phyloP scores from a whole-genome alignment of 305 asterid species.

The Fraxinus platypoda region DNA sequence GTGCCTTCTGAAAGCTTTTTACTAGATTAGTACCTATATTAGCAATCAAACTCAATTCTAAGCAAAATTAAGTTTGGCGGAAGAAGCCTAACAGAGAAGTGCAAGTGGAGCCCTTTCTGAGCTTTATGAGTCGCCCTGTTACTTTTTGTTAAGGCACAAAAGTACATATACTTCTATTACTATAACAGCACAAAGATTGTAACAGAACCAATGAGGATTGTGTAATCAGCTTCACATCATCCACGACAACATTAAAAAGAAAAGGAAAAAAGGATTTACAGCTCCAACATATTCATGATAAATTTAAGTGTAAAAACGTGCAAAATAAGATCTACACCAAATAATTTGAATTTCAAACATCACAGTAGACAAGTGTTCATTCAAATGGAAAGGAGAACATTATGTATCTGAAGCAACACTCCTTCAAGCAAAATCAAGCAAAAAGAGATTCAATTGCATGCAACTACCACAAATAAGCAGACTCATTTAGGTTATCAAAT shows the following conservation, averaged over 20 bases:
- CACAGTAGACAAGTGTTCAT: slow-evolving; percentile 2
- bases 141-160: background rate
- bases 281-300: background rate
- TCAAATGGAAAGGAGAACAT: background rate
- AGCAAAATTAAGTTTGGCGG: background rate
- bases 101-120: background rate
- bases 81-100: background rate
- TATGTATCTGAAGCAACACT: background rate
- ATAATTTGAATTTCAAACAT: background rate
- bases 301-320: background rate
- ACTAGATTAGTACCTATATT: background rate
- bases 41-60: background rate
- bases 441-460: background rate
- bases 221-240: background rate
- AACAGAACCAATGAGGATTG: background rate
- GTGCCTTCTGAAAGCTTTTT: background rate
- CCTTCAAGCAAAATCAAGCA: background rate
- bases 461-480: background rate
- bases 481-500: background rate
- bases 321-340: background rate
- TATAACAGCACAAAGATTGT: background rate
- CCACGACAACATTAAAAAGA: background rate
- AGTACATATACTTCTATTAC: background rate
- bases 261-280: background rate
- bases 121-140: background rate